Evolutionary conservation across 2,329 filamentous ascomycete species (phyloP).

Genomic region (Colletotrichum cuscutae): DNA sequence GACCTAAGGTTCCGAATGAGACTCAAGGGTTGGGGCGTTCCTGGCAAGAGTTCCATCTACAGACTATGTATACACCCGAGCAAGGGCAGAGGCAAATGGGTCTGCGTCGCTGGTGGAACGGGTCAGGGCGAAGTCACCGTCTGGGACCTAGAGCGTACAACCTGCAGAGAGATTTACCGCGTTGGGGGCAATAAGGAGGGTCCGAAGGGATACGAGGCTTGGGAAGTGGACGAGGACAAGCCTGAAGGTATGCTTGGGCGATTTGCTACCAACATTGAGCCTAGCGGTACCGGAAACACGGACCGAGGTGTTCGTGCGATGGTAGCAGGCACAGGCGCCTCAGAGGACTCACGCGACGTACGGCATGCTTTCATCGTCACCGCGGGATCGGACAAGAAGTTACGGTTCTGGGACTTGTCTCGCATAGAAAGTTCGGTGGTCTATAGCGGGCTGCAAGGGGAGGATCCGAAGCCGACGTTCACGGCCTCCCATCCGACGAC

Average conservation of each 20-base stretch:
- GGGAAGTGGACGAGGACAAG: slow-evolving; percentile 90
- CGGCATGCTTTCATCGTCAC: slow-evolving; percentile 87
- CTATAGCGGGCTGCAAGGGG: slow-evolving; percentile 79
- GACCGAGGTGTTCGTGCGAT: slow-evolving; percentile 81
- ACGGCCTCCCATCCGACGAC: slow-evolving; percentile 70
- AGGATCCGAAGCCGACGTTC: slow-evolving; percentile 81
- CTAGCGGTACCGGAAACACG: slow-evolving; percentile 61
- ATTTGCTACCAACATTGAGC: slow-evolving; percentile 81
- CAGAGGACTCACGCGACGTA: slow-evolving; percentile 76
- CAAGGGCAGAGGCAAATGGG: slow-evolving; percentile 82
- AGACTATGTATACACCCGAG: slow-evolving; percentile 82
- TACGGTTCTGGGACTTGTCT: slow-evolving; percentile 92
- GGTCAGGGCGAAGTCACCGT: slow-evolving; percentile 90
- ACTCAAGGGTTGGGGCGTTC: slow-evolving; percentile 87
- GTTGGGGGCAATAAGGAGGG: slow-evolving; percentile 70
- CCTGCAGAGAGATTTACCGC: slow-evolving; percentile 90
- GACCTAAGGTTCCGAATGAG: slow-evolving; percentile 94
- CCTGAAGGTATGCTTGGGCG: slow-evolving; percentile 87
- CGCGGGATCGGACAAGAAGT: slow-evolving; percentile 87
- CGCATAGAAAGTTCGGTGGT: slow-evolving; percentile 82
- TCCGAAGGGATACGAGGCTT: slow-evolving; percentile 79
- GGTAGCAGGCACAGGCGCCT: slow-evolving; percentile 75
- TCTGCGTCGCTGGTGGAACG: slow-evolving; percentile 90
- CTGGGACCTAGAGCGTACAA: slow-evolving; percentile 92
- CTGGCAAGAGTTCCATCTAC: slow-evolving; percentile 83